Evolutionary conservation across 805 yeast genomes (phyloP), one percentile per base, ranked within the genome.

Genomic region (Candida ulmi): DNA sequence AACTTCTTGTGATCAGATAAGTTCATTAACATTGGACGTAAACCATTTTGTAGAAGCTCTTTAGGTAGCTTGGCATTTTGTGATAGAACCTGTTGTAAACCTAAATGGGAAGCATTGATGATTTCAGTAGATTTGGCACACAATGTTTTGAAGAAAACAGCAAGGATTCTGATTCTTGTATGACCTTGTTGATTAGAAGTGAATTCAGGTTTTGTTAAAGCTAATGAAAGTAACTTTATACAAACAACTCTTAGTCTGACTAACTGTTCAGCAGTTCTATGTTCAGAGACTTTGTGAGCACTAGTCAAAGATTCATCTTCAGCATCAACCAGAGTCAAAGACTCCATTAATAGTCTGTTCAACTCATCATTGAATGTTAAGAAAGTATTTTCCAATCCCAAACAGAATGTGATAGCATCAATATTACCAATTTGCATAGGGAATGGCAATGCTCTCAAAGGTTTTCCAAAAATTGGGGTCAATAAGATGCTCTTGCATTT

Each of bases 371-470:
- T 86, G 57, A 88, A 91, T 9, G 82, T 81, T 47, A 91, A 65
- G 50, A 91, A 88, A 0, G 96, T 73, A 46, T 83, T 75, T 11
- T 87, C 93, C 36, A 91, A 68, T 1, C 83, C 78, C 42, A 93
- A 65, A 55, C 97, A 91, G 60, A 81, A 95, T 0, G 95, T 81
- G n/a, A 93, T 86, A 1, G 98, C 98, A 61, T 93, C 98, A 45
- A 93, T 90, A 58, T 93, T 90, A 28, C 99, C 99, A 41, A 93
- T 93, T 63, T 95, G 99, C 96, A 91, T 93, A 5, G 96, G 93
- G 65, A 95, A 93, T 0, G 99, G 99, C 45, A 93, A 69, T 0
- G 99, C 99, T 46, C 99, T 72, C 42, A 93, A 64, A 0, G 99
- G 99, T 57, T 93, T 93, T 4, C 96, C 96, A 67, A 93, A 95